Evolutionary conservation across 2,329 filamentous ascomycete genomes (phyloP).

Genomic region (Neofusicoccum sp.): DNA sequence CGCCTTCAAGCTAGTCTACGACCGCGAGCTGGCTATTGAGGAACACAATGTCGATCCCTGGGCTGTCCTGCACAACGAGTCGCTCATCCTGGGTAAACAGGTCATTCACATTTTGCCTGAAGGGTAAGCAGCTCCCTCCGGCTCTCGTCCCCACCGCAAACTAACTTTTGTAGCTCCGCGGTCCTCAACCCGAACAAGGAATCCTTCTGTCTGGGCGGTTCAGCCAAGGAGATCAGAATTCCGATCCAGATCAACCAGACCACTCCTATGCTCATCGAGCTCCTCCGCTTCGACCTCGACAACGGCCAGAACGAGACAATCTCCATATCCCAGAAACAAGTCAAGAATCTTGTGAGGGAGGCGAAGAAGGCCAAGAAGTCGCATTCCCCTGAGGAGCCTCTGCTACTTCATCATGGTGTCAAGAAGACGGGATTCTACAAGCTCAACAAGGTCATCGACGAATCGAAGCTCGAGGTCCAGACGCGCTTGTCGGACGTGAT

Average conservation of each 20-base stretch:
- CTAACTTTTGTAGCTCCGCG: conserved; percentile 60
- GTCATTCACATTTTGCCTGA: conserved; percentile 97
- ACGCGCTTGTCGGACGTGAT: conserved; percentile 73
- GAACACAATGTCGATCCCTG: conserved; percentile 88
- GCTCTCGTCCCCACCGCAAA: conserved; percentile 12
- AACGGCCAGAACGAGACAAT: conserved; percentile 78
- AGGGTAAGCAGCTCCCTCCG: conserved; percentile 55
- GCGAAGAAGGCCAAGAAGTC: conserved; percentile 58
- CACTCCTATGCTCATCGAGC: conserved; percentile 79
- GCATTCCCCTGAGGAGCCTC: conserved; percentile 53
- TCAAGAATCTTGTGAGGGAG: conserved; percentile 72
- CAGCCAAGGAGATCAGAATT: conserved; percentile 61
- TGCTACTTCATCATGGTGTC: conserved; percentile 69
- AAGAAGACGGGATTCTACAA: conserved; percentile 88
- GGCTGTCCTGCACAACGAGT: conserved; percentile 84
- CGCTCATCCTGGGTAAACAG: conserved; percentile 91
- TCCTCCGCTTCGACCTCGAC: conserved; percentile 83
- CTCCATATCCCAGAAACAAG: conserved; percentile 68
- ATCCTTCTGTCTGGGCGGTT: conserved; percentile 76
- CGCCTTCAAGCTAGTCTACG: conserved; percentile 78
- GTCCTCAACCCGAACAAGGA: conserved; percentile 77
- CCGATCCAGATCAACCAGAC: conserved; percentile 95
- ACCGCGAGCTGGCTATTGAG: conserved; percentile 89
- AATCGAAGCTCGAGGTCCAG: conserved; percentile 91
- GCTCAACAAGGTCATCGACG: conserved; percentile 80